Conservation (phyloP, 306 rosid genomes). For the Comarum palustre region DNA sequence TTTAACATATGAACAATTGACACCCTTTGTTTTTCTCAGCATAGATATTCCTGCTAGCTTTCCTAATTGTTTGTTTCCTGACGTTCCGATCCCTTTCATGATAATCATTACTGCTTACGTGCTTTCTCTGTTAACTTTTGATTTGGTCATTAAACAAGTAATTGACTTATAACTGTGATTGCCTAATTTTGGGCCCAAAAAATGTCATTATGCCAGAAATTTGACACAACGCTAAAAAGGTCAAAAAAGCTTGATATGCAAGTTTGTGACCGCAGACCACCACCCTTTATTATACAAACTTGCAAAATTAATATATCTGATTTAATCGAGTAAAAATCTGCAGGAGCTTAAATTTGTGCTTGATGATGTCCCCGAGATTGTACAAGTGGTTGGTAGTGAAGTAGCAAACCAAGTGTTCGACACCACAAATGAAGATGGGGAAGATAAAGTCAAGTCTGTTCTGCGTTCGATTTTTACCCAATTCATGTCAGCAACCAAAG, state of each 20-base stretch:
- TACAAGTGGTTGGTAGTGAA: slow-evolving; percentile 57
- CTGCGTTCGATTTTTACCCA: slow-evolving; percentile 58
- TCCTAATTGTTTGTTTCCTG: not conserved
- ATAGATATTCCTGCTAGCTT: not conserved
- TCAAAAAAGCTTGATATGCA: slow-evolving; percentile 1
- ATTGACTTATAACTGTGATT: not conserved
- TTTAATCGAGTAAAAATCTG: not conserved
- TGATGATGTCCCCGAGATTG: slow-evolving; percentile 71
- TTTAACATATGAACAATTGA: not conserved
- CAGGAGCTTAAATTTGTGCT: slow-evolving; percentile 85
- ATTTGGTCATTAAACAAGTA: slow-evolving; percentile 4
- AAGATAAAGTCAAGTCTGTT: slow-evolving; percentile 53
- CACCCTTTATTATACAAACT: not conserved
- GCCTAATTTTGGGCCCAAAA: not conserved
- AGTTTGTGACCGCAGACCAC: not conserved
- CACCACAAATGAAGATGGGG: slow-evolving; percentile 44
- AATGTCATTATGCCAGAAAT: slow-evolving; percentile 1
- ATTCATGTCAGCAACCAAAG: slow-evolving; percentile 77
- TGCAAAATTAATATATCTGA: not conserved
- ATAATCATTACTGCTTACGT: not conserved
- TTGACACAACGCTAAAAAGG: not conserved
- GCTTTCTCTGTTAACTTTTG: slow-evolving; percentile 9
- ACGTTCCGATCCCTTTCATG: not conserved
- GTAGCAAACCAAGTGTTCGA: slow-evolving; percentile 47
- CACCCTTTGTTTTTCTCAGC: slow-evolving; percentile 1